Evolutionary conservation across 2,329 filamentous ascomycete genomes (phyloP).

Genomic region (Gremmenia infestans): DNA sequence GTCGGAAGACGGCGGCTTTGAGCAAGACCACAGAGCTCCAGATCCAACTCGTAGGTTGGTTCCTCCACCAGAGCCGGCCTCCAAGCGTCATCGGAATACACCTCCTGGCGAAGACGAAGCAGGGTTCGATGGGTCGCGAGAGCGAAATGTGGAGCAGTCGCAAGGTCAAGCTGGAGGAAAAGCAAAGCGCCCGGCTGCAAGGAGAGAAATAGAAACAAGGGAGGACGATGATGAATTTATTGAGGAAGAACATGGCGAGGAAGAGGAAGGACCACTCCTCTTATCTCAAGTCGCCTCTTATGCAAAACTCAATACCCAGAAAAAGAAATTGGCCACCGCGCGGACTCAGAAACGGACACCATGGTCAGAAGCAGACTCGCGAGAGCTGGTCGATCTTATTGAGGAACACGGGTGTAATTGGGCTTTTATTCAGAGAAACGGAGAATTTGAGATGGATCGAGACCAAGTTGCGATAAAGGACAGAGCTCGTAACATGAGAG

Average conservation of each 20-base stretch:
- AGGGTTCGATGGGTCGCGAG: neutral
- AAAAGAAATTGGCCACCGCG: neutral
- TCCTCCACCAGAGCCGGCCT: neutral
- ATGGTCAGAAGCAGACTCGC: constrained; percentile 38
- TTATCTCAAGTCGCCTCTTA: constrained; percentile 4
- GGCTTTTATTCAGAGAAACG: constrained; percentile 38
- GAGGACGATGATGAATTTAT: neutral
- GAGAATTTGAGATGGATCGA: constrained; percentile 29
- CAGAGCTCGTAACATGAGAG: constrained; percentile 49
- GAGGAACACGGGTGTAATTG: constrained; percentile 41
- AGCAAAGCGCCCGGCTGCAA: constrained; percentile 17
- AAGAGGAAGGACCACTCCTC: constrained; percentile 1
- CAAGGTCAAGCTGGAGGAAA: neutral
- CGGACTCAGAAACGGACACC: constrained; percentile 15
- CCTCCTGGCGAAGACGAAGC: neutral
- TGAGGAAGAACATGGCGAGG: constrained; percentile 6
- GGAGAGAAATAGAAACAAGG: neutral
- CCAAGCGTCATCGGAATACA: neutral
- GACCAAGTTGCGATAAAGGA: constrained; percentile 50
- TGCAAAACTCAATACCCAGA: constrained; percentile 1
- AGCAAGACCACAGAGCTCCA: constrained; percentile 18
- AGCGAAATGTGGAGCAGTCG: neutral
- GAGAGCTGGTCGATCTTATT: constrained; percentile 45
- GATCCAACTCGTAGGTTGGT: constrained; percentile 13
- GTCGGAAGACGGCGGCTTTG: constrained; percentile 22